Conservation (phyloP, 768 basidiomycete genomes). For the Mycena leptocephala region DNA sequence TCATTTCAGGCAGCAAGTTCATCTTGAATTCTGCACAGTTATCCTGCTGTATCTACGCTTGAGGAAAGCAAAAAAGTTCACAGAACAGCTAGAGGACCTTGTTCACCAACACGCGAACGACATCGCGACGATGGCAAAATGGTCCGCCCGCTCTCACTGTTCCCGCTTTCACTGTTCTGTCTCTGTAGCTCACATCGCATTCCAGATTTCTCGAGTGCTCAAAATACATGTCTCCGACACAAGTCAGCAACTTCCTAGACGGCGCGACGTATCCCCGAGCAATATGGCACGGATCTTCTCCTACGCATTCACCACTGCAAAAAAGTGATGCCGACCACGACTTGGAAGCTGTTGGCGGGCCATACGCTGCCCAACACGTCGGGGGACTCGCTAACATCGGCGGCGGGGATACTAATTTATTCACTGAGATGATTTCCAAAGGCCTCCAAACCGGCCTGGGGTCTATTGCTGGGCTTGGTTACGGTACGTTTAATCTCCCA, state of each 20-base stretch:
- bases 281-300: conserved; percentile 90
- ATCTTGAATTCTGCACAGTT: conserved; percentile 24
- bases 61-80: conserved; percentile 81
- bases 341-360: conserved; percentile 72
- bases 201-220: conserved; percentile 88
- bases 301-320: conserved; percentile 93
- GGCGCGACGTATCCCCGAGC: conserved; percentile 80
- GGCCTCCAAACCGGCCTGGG: conserved; percentile 87
- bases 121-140: conserved; percentile 93
- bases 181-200: background rate
- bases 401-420: conserved; percentile 67
- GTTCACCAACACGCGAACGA: conserved; percentile 89
- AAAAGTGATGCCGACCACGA: conserved; percentile 56
- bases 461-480: conserved; percentile 93
- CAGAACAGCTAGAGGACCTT: conserved; percentile 77
- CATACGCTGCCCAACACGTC: conserved; percentile 84
- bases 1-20: background rate
- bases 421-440: conserved; percentile 84
- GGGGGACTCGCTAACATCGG: conserved; percentile 79
- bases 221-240: conserved; percentile 86
- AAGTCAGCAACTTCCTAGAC: conserved; percentile 87
- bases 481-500: conserved; percentile 59
- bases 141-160: no score
- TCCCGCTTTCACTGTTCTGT: conserved; percentile 18
- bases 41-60: conserved; percentile 68